Conservation (phyloP, 1,139 yeast genomes). For the Kodamaea sp. region DNA sequence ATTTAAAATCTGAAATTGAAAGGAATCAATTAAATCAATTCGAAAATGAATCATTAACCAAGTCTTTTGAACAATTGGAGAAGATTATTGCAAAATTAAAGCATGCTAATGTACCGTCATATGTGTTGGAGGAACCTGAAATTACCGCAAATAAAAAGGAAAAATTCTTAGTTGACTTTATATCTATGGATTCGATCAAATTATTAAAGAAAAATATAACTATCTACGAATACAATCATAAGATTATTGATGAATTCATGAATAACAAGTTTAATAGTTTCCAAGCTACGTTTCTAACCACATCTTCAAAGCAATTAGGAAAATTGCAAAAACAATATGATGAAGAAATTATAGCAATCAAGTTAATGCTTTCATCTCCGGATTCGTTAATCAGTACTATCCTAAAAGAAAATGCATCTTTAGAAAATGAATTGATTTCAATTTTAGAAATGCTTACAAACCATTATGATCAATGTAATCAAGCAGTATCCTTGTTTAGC, state of each 20-base stretch:
- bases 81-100: conserved; percentile 23
- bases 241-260: conserved; percentile 21
- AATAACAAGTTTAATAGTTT: conserved; percentile 10
- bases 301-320: conserved; percentile 13
- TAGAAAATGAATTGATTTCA: conserved; percentile 70
- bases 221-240: conserved; percentile 27
- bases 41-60: conserved; percentile 16
- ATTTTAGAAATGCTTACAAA: conserved; percentile 68
- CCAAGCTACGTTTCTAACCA: neutral
- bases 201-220: conserved; percentile 25
- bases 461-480: conserved; percentile 75
- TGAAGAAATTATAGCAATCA: conserved; percentile 21
- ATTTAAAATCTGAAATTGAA: conserved; percentile 11
- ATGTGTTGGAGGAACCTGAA: conserved; percentile 16
- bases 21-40: conserved; percentile 8
- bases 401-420: conserved; percentile 39
- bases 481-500: conserved; percentile 24
- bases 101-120: conserved; percentile 28
- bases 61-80: conserved; percentile 26
- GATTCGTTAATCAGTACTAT: conserved; percentile 11
- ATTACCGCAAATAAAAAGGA: conserved; percentile 1
- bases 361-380: conserved; percentile 5
- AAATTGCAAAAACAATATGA: conserved; percentile 18
- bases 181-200: conserved; percentile 34
- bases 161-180: conserved; percentile 27